Evolutionary conservation across 2,329 filamentous ascomycete species (phyloP), one percentile per base, ranked within the genome.

Genomic region (Chaetomium sp.): DNA sequence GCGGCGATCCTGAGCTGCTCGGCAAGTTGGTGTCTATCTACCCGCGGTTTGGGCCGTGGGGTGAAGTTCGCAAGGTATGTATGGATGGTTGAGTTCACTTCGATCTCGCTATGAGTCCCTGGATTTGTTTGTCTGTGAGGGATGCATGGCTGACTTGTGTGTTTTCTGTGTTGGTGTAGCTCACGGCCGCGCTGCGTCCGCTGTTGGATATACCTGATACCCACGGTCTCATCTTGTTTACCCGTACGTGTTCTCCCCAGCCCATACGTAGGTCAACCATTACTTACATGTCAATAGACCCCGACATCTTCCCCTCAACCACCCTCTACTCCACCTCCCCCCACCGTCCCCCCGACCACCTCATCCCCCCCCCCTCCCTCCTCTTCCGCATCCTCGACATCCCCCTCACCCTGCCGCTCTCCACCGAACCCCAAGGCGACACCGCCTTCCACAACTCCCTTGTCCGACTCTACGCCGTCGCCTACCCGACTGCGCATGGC

Each of bases 401-500:
- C 14, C 56, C 56, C 32, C 38, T 56, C 0, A 37, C 50, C 9
- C 27, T 49, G 3, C 36, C 51, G 4, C 44, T 54, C 1, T n/a
- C 55, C 19, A 34, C 53, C 0, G 36, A 55, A 6, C 53, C 50
- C 3, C 33, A 36, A 9, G 27, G 14, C 11, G 40, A 38, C 11
- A 1, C 6, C 9, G 6, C 40, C 6, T 32, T 14, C n/a, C 12
- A 51, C n/a, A 41, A 38, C 1, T 43, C 32, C 0, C 27, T 27
- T 2, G 65, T 76, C 38, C 67, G 75, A 1, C 56, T 80, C 7
- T 79, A 75, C 55, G 66, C 70, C n/a, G 67, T 78, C 38, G 67
- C 72, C 6, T 78, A 70, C 54, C 73, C 74, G 3, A 55, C 65
- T 1, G 54, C 59, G 14, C 69, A 74, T 44, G 66, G 65, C 11